Base-by-base conservation (phyloP, 257 asterid genomes). In the Rehmannia glutinosa region DNA sequence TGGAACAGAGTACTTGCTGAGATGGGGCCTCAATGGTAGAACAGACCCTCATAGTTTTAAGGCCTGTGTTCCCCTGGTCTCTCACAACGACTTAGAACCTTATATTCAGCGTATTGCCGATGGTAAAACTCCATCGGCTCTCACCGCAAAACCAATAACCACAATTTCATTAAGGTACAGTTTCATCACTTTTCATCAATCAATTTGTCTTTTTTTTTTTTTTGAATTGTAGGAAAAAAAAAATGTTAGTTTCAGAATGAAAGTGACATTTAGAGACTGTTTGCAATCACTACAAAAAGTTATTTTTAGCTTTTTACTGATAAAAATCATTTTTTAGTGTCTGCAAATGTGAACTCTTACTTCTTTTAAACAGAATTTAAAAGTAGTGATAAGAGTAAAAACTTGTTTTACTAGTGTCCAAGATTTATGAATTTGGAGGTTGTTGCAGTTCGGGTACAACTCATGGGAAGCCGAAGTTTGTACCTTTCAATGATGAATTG, bases 391-490 rank as follows among this genome's bases (percentile, higher is more conserved):
- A n/a, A n/a, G n/a, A n/a, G n/a, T n/a, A n/a, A n/a, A n/a, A n/a
- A n/a, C n/a, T n/a, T 0, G 50, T 43, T 12, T 10, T 25, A 50
- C 11, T 8, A 27, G 20, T 64, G 16, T 59, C 8, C 49, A 5
- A 47, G 27, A 24, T 61, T 32, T 64, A 8, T 53, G 50, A 43
- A 1, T 38, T 41, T 61, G 30, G 62, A 19, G 53, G 60, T 70
- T 77, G 27, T 75, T 80, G 78, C 87, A 94, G 99, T 69, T 94
- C 99, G 15, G 99, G 99, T 49, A 94, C 99, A 0, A 91, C 97
- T 76, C 92, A 84, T 47, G 99, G 99, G 76, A 94, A 82, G 93
- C 99, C 99, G 15, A 94, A 94, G 92, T 86, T 94, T 76, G 99
- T 94, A 39, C 99, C 98, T 66, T 94, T 94, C 84, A 94, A 89